Conservation (phyloP, 1,139 yeast genomes). For the Diutina mesorugosa region DNA sequence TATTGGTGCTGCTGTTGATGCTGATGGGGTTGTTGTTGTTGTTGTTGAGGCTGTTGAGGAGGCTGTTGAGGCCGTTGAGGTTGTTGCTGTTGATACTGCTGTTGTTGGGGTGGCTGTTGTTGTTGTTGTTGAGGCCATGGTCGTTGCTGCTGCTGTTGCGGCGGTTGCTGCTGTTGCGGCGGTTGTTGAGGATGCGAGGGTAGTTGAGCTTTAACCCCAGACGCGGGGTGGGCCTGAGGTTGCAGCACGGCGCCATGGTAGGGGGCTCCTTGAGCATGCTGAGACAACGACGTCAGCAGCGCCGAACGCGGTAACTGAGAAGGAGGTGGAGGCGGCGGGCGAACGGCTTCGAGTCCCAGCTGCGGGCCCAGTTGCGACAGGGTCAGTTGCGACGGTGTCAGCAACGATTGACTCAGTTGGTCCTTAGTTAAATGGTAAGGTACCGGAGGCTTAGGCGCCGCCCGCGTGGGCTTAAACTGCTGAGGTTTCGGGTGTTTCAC, state of each 20-base stretch:
- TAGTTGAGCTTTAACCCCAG: not conserved
- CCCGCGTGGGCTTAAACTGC: constrained; percentile 24
- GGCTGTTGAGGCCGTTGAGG: not conserved
- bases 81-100: not conserved
- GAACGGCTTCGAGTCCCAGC: not conserved
- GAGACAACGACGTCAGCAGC: not conserved
- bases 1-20: not conserved
- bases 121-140: not conserved
- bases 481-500: constrained; percentile 23
- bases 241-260: not conserved
- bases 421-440: constrained; percentile 24
- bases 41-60: not conserved
- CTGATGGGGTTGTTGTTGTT: not conserved
- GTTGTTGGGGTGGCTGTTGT: not conserved
- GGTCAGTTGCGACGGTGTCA: constrained; percentile 20
- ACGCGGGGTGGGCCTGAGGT: not conserved
- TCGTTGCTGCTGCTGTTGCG: not conserved
- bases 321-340: not conserved
- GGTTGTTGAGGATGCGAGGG: not conserved
- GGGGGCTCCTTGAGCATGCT: not conserved
- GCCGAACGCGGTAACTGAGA: not conserved
- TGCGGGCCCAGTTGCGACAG: not conserved
- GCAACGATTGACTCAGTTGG: constrained; percentile 9
- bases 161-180: not conserved
- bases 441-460: constrained; percentile 34